Evolutionary conservation across 768 basidiomycete species (phyloP), one percentile per base, ranked within the genome.

Genomic region (Psilocybe azurescens): DNA sequence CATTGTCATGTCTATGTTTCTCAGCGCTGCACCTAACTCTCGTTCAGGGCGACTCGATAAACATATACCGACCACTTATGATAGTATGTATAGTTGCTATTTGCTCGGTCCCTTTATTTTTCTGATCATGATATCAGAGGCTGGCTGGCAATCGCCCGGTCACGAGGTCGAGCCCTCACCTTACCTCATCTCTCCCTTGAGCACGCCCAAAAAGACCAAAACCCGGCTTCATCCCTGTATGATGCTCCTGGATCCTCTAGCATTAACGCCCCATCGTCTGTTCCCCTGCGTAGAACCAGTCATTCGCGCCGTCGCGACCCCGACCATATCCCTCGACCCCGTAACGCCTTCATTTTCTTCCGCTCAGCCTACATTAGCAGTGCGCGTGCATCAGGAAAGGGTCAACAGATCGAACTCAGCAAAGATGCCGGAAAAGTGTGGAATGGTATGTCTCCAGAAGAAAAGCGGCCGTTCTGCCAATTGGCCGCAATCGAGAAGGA

Each of bases 341-440:
- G 74, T 14, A 79, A 79, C 58, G 73, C 77, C 14, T 79, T 79
- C 62, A 76, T 79, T 56, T 46, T 75, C 58, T 78, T 75, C 66
- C 76, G 78, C 20, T 78, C 75, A 10, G 53, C 48, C 5, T 63
- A 70, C 48, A 72, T 72, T 55, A 59, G 2, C 24, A 24, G 24
- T 33, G 29, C 50, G 32, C 47, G 24, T 24, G 39, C 60, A 6
- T 36, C 63, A 10, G 52, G 38, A 7, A 64, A 67, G 30, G 65
- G 65, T n/a, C 73, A 73, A 54, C 77, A 79, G 64, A 74, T 74
- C 30, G 66, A 75, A 28, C 69, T 77, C 48, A 78, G 77, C 63
- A 68, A 69, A 38, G 63, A 64, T 2, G 77, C 78, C 4, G 77
- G 66, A 1, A 63, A 63, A n/a, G 66, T 64, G 8, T 78, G 77